A percentile compares a stretch with the other conserved stretches of the same genome.
Evolutionary conservation across 768 basidiomycete species (phyloP).

Genomic region (Leccinum uliginosum): DNA sequence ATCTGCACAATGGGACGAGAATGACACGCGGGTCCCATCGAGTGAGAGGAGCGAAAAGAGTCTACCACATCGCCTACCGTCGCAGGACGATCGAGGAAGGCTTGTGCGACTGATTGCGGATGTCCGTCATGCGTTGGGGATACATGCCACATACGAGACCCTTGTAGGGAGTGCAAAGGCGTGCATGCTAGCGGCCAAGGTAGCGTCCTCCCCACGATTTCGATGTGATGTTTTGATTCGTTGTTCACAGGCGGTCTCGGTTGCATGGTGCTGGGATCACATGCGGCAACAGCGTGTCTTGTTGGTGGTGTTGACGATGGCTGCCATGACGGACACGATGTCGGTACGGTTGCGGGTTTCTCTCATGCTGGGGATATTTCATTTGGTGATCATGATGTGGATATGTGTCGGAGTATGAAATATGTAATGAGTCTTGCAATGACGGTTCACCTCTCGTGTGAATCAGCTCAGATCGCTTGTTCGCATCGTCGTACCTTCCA

Average conservation of each 20-base stretch:
- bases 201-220: constrained; percentile 6
- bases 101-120: not conserved
- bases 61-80: constrained; percentile 14
- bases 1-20: not conserved
- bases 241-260: constrained; percentile 21
- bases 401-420: not conserved
- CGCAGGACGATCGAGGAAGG: not conserved
- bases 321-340: constrained; percentile 45
- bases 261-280: constrained; percentile 17
- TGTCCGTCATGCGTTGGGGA: constrained; percentile 2
- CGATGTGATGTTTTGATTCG: not conserved
- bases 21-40: not conserved
- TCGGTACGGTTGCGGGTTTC: constrained; percentile 38
- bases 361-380: constrained; percentile 36
- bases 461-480: constrained; percentile 69
- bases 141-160: constrained; percentile 14
- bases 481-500: constrained; percentile 65
- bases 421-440: constrained; percentile 7
- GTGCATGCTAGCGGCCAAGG: constrained; percentile 34
- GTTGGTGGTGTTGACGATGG: constrained; percentile 26
- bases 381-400: constrained; percentile 31
- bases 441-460: constrained; percentile 43
- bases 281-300: constrained; percentile 26
- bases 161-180: constrained; percentile 33
- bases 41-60: constrained; percentile 10